These are phyloP conservation scores for Neurospora sp. DNA, from an alignment of 2,329 filamentous ascomycete genomes.

Conservation along the genomic window DNA sequence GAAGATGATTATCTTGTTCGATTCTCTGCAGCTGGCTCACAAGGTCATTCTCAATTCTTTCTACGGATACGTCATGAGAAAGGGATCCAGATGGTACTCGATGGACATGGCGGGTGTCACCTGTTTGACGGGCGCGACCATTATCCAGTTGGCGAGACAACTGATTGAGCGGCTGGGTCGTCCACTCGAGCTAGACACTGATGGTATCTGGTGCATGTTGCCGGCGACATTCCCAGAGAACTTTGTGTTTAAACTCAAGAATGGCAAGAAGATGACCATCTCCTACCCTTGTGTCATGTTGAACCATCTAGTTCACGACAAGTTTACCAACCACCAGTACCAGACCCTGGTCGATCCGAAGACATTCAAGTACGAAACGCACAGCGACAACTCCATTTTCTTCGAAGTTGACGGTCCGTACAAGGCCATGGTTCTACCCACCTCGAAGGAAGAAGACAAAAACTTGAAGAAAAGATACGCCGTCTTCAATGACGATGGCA, in stretches of 20 bases:
- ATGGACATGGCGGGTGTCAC: slow-evolving; percentile 99
- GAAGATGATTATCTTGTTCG: slow-evolving; percentile 96
- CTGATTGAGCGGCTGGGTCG: slow-evolving; percentile 88
- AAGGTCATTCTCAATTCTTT: slow-evolving; percentile 99
- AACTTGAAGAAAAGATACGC: slow-evolving; percentile 99
- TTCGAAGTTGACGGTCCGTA: slow-evolving; percentile 99
- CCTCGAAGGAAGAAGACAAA: slow-evolving; percentile 98
- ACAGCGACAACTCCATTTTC: slow-evolving; percentile 98
- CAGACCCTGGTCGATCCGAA: slow-evolving; percentile 73
- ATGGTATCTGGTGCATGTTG: slow-evolving; percentile 99
- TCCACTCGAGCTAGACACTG: slow-evolving; percentile 89
- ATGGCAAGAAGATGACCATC: slow-evolving; percentile 91
- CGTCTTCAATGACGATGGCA: slow-evolving; percentile 97
- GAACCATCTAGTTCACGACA: slow-evolving; percentile 89
- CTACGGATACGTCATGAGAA: slow-evolving; percentile 99
- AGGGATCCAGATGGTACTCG: slow-evolving; percentile 97
- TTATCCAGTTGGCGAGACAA: slow-evolving; percentile 92
- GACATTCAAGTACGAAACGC: slow-evolving; percentile 85
- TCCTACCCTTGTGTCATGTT: slow-evolving; percentile 99
- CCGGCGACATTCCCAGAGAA: slow-evolving; percentile 95
- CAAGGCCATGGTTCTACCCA: slow-evolving; percentile 92
- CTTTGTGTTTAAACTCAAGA: slow-evolving; percentile 86
- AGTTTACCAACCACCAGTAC: slow-evolving; percentile 96
- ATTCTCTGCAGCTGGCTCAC: slow-evolving; percentile 91
- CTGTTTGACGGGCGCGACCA: slow-evolving; percentile 88